Conservation (phyloP, 768 basidiomycete species). For the Phlebiopsis flavidoalba region DNA sequence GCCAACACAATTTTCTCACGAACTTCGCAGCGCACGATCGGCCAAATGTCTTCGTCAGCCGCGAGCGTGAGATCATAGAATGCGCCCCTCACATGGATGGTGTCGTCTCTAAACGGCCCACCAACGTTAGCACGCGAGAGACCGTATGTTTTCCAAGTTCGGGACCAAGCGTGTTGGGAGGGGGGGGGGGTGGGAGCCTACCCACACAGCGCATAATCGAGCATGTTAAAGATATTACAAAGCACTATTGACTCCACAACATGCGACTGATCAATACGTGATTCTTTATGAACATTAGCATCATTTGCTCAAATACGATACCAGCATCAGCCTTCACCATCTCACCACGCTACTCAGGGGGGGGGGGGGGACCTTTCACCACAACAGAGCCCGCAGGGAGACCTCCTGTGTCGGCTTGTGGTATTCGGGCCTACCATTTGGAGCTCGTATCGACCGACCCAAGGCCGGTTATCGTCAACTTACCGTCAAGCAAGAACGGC, state of each 20-base stretch:
- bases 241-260: not conserved
- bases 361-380: constrained; percentile 80
- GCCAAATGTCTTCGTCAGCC: constrained; percentile 94
- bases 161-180: too few relatives aligned
- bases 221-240: constrained; percentile 52
- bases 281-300: constrained; percentile 82
- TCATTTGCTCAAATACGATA: constrained; percentile 93
- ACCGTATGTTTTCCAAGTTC: constrained; percentile 76
- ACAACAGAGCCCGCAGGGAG: constrained; percentile 82
- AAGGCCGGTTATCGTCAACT: constrained; percentile 81
- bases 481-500: constrained; percentile 74
- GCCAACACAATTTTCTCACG: not conserved
- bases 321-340: constrained; percentile 80
- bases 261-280: not conserved
- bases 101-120: constrained; percentile 82
- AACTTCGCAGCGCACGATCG: constrained; percentile 68
- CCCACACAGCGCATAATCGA: constrained; percentile 96
- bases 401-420: constrained; percentile 84
- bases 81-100: constrained; percentile 95
- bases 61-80: constrained; percentile 86
- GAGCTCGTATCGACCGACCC: constrained; percentile 93
- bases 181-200: too few relatives aligned
- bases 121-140: constrained; percentile 69
- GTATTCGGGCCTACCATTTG: constrained; percentile 89
- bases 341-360: constrained; percentile 81